These are phyloP conservation scores for Arthrobotrys entomopaga DNA, from an alignment of 2,329 filamentous ascomycete genomes.

Conservation along the genomic window DNA sequence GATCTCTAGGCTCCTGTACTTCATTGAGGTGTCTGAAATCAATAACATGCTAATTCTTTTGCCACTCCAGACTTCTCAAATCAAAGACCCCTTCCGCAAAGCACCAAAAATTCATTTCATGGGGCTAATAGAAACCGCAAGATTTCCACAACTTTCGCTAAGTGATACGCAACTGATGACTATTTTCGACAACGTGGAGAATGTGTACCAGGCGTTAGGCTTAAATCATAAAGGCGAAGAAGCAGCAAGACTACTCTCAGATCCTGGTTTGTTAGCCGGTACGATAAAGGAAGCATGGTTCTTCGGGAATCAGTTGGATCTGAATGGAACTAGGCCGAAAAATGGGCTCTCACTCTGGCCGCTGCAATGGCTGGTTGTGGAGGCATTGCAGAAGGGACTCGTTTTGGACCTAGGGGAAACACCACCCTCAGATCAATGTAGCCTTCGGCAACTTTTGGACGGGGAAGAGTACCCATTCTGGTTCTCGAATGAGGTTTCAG, in stretches of 20 bases:
- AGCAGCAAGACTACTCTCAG: constrained; percentile 4
- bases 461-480: constrained; percentile 17
- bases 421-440: too few relatives aligned
- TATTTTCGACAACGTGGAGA: constrained; percentile 9
- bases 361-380: constrained; percentile 26
- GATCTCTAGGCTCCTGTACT: too few relatives aligned
- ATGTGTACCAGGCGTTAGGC: constrained; percentile 27
- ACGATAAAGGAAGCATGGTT: constrained; percentile 28
- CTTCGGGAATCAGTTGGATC: constrained; percentile 23
- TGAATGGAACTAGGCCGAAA: constrained; percentile 13
- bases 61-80: too few relatives aligned
- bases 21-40: too few relatives aligned
- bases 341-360: constrained; percentile 40
- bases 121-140: constrained; percentile 22
- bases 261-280: background rate
- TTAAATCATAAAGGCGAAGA: constrained; percentile 7
- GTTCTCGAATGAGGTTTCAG: constrained; percentile 14
- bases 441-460: background rate
- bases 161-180: constrained; percentile 6
- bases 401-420: constrained; percentile 1
- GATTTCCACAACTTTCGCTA: background rate
- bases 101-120: constrained; percentile 30
- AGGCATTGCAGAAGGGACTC: constrained; percentile 14
- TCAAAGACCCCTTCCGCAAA: background rate
- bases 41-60: too few relatives aligned